Evolutionary conservation across 805 yeast genomes (phyloP), one percentile per base, ranked within the genome.

Genomic region (Myxozyma nipponensis): DNA sequence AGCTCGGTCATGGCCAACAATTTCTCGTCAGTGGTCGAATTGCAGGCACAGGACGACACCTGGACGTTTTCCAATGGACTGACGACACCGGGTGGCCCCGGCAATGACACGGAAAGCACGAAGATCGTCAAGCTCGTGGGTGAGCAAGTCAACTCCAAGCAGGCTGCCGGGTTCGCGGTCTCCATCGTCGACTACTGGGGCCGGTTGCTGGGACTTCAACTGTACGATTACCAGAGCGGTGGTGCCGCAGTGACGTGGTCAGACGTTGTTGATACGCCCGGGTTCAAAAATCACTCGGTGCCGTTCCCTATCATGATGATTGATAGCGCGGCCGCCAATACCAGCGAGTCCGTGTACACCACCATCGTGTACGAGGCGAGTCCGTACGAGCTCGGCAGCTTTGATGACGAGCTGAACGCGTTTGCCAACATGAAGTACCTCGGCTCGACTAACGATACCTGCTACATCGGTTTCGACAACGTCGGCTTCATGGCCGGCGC

Each of bases 121-220:
- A 68, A 73, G 15, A 76, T 76, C 59, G 83, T 78, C 75, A 67
- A 35, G 30, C 41, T 52, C 32, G 25, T 60, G 23, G 36, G 42
- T 15, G 74, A 76, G 54, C 82, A 79, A 46, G 66, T 84, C 7
- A 67, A 69, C 17, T 69, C 57, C 5, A 82, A 81, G 62, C 65
- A 66, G 46, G 68, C 71, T 22, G 91, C 91, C 1, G 95, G 95
- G 0, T 87, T 76, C 65, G 72, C 76, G 21, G 71, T 80, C n/a
- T 72, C 86, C 4, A 60, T 86, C 25, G 83, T 93, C 2, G 95
- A 86, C 66, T 77, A 79, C 46, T 86, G 95, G 95, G 89, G 88
- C 4, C 73, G 91, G 56, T 81, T 82, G 1, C 70, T 88, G 45
- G 77, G 95, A 1, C 77, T 82, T 57, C 88, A 84, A 67, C 78